Evolutionary conservation across 2,329 filamentous ascomycete genomes (phyloP), one percentile per base, ranked within the genome.

Genomic region (Diaporthe sp.): DNA sequence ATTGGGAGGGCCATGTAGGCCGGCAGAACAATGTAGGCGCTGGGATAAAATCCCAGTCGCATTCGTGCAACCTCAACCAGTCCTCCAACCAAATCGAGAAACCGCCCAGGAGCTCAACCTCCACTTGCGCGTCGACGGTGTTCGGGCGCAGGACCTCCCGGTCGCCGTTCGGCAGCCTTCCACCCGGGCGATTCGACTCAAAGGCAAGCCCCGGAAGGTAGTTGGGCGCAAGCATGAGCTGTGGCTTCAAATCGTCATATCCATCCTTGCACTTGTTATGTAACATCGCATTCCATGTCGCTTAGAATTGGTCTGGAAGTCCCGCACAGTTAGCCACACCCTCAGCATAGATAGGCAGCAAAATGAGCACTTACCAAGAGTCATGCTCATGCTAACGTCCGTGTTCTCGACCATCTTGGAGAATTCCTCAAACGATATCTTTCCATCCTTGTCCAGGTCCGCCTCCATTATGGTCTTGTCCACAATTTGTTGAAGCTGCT

Each of bases 401-500:
- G 96, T 98, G 84, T 94, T 98, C 90, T 98, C 96, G 70, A 99
- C 97, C 96, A 99, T 98, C 88, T 97, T 95, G 77, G 93, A 96
- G 84, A 99, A 99, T 89, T 99, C 97, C 86, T 98, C 95, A 82
- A 99, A 99, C 88, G 95, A 98, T 85, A 99, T 98, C 90, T 97
- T 98, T 82, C 97, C 97, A 84, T 99, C 97, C 77, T 93, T 92
- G 86, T 99, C 97, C 80, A 96, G 90, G 85, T 99, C 97, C 67
- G 97, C 97, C 88, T 99, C 97, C 97, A 98, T 98, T 84, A 99
- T 98, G 76, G 97, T 99, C 92, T 99, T 99, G 88, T 99, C 97
- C 80, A 99, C 97, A 84, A 99, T 99, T 91, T 96, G 97, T 88
- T 99, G 97, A 84, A 99, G 87, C 87, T 99, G 97, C 86, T 98